These are phyloP conservation scores for Ehretia macrophylla DNA, from an alignment of 257 asterid species.

Conservation along the genomic window DNA sequence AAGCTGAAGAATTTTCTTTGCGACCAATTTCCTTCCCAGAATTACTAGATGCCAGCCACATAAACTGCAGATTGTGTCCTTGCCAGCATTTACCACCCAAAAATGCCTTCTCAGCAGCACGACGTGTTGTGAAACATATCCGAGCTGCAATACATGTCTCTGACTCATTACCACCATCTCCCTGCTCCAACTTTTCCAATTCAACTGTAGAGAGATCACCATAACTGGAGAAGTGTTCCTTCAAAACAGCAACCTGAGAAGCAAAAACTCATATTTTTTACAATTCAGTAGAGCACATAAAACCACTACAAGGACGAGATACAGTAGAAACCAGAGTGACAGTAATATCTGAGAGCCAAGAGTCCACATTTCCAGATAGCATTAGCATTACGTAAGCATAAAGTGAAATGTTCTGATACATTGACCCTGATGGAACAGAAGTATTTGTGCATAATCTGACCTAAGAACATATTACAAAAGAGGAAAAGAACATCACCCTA, in stretches of 20 bases:
- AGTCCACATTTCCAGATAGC: no score
- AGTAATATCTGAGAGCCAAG: neutral
- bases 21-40: conserved; percentile 19
- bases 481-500: no score
- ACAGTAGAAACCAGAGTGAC: neutral
- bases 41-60: conserved; percentile 45
- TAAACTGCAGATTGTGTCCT: conserved; percentile 65
- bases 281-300: neutral
- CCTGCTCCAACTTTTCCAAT: conserved; percentile 50
- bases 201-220: conserved; percentile 78
- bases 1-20: conserved; percentile 21
- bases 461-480: no score
- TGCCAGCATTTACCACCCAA: conserved; percentile 76
- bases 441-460: no score
- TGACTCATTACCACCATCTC: conserved; percentile 35
- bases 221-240: conserved; percentile 74
- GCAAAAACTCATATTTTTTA: neutral
- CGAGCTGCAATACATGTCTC: conserved; percentile 51
- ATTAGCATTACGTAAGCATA: no score
- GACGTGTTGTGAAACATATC: conserved; percentile 64
- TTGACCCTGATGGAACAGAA: no score
- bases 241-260: conserved; percentile 57
- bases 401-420: no score
- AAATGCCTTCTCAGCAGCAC: conserved; percentile 86
- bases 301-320: neutral